These are phyloP conservation scores for Psidium friedrichsthalianum DNA, from an alignment of 345 rosid genomes.

Conservation along the genomic window DNA sequence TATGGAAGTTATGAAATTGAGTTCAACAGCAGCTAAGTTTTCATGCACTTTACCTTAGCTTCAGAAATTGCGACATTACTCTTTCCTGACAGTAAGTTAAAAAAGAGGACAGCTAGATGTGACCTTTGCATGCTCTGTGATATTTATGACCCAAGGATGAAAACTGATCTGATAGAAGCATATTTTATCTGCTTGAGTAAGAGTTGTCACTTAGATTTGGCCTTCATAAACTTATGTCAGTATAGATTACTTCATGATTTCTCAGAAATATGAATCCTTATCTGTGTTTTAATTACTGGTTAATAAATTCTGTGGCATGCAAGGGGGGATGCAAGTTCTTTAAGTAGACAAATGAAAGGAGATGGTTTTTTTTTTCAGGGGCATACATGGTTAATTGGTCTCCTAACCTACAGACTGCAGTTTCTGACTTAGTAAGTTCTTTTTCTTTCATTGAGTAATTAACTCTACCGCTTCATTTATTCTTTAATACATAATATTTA, in stretches of 20 bases:
- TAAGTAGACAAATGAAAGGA: neutral
- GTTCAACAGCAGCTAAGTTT: neutral
- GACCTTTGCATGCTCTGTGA: neutral
- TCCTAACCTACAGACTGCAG: constrained; percentile 95
- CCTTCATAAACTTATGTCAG: neutral
- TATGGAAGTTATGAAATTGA: neutral
- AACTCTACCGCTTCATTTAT: neutral
- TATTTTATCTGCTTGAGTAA: neutral
- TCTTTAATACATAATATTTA: neutral
- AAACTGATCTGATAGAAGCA: neutral
- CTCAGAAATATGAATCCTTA: neutral
- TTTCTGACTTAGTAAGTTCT: constrained; percentile 81
- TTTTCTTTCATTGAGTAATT: constrained; percentile 8
- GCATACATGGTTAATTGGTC: constrained; percentile 99
- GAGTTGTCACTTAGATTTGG: neutral
- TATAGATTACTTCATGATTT: neutral
- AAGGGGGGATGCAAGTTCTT: neutral
- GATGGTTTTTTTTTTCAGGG: constrained; percentile 32
- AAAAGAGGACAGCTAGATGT: neutral
- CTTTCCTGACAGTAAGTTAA: neutral
- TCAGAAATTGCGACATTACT: neutral
- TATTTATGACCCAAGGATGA: neutral
- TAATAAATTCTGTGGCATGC: neutral
- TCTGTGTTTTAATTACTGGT: neutral
- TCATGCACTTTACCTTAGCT: neutral